Percentiles rank a stretch among this genome's conserved stretches.
These are phyloP conservation scores for Corylus americana DNA, from an alignment of 306 rosid genomes.

Conservation along the genomic window DNA sequence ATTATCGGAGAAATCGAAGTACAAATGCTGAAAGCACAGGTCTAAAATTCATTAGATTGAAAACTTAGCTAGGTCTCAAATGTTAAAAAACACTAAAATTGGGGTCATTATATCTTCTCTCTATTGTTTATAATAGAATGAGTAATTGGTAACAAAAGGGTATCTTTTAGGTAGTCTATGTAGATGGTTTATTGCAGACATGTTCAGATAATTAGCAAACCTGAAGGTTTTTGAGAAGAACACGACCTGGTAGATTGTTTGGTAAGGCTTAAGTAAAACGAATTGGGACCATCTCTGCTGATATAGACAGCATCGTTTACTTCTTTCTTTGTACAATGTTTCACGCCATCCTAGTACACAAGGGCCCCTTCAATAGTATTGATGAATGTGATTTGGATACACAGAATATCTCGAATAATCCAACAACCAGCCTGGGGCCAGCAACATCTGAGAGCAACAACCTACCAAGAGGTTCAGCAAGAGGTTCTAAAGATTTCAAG, in stretches of 20 bases:
- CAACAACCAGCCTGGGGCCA: constrained; percentile 46
- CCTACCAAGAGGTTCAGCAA: constrained; percentile 34
- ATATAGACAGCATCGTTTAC: background rate
- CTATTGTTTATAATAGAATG: background rate
- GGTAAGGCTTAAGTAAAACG: background rate
- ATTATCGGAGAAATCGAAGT: too few relatives aligned
- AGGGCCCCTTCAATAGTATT: background rate
- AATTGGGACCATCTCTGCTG: background rate
- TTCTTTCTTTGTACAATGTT: background rate
- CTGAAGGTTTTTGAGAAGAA: background rate
- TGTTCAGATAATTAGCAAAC: background rate
- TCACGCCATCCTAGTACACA: background rate
- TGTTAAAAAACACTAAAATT: too few relatives aligned
- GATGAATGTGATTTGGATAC: constrained; percentile 7
- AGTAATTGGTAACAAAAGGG: background rate
- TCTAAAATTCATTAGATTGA: too few relatives aligned
- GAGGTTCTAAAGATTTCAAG: constrained; percentile 30
- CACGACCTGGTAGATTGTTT: background rate
- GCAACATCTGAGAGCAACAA: constrained; percentile 62
- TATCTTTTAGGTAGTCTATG: background rate
- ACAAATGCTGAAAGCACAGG: too few relatives aligned
- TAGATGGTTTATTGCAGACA: background rate
- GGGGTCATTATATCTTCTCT: too few relatives aligned
- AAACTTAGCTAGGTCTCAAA: too few relatives aligned
- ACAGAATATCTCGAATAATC: constrained; percentile 45